These are phyloP conservation scores for Immersiella caudata DNA, from an alignment of 495 filamentous ascomycete genomes.

Conservation along the genomic window DNA sequence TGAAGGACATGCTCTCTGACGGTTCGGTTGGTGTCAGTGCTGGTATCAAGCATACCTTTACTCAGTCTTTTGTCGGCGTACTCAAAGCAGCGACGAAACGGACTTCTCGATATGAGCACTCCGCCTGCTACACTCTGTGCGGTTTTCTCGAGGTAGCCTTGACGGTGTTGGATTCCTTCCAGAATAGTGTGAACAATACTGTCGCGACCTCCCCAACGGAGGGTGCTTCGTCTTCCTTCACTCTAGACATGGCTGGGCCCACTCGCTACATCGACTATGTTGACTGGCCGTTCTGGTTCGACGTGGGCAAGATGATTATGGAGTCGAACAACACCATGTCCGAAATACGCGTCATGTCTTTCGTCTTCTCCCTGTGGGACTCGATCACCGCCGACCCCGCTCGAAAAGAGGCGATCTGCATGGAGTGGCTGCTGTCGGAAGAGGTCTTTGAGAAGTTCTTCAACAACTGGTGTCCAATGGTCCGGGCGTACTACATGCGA, in stretches of 20 bases:
- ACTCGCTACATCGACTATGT: constrained; percentile 39
- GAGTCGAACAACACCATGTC: constrained; percentile 92
- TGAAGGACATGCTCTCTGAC: constrained; percentile 82
- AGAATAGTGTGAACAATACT: constrained; percentile 52
- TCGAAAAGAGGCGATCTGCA: constrained; percentile 72
- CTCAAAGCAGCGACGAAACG: constrained; percentile 73
- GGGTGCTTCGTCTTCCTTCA: constrained; percentile 15
- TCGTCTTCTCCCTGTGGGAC: constrained; percentile 83
- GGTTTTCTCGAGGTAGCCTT: constrained; percentile 85
- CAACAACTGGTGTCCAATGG: constrained; percentile 98
- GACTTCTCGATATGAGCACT: constrained; percentile 82
- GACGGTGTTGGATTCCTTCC: constrained; percentile 40
- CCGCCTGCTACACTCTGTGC: constrained; percentile 87
- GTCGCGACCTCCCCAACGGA: constrained; percentile 29
- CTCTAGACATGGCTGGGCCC: constrained; percentile 18
- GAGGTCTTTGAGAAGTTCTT: constrained; percentile 83
- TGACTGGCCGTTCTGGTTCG: constrained; percentile 91
- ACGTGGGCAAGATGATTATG: constrained; percentile 80
- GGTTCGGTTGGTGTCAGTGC: constrained; percentile 53
- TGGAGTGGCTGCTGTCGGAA: constrained; percentile 79
- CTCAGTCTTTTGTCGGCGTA: constrained; percentile 72
- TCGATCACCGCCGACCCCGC: constrained; percentile 65
- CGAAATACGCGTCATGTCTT: constrained; percentile 84
- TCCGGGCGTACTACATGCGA: constrained; percentile 93
- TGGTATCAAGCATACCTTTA: constrained; percentile 68